Evolutionary conservation across 2,329 filamentous ascomycete species (phyloP), one percentile per base, ranked within the genome.

Genomic region (Cladosporium austrohemisphaericum): DNA sequence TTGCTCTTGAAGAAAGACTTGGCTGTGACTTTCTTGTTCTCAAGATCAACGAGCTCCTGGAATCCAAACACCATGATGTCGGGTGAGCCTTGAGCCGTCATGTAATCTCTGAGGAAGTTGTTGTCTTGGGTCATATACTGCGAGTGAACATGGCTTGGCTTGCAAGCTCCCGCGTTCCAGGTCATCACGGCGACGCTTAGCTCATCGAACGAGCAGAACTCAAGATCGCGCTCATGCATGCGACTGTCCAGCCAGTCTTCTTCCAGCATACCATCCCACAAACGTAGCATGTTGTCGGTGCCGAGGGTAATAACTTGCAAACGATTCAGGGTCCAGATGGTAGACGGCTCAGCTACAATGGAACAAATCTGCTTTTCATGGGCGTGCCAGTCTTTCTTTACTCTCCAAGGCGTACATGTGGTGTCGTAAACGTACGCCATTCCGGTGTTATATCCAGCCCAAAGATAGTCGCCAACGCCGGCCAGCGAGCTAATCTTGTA

Each of bases 21-120:
- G n/a, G 93, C 93, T 18, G 92, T 97, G 43, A 94, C 86, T 58
- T 91, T 94, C 72, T 97, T 97, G 71, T 98, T 88, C 67, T 98
- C 93, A 6, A 98, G 76, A 63, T 98, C 93, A 3, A 98, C 93
- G n/a, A 98, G 77, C 68, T 98, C 93, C 68, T 98, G 93, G 67
- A 98, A 98, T 1, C 91, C 92, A 73, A 98, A 98, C 1, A 97
- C 81, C 2, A 97, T 71, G 41, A 98, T 90, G 59, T 97, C 93
- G 0, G 93, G 89, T 6, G 86, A 83, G 31, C 85, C 79, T 54
- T 86, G 84, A n/a, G 79, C 80, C 55, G 84, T 80, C 20, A 98
- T 75, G 13, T 95, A 77, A 50, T 92, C 82, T 56, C 83, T 82
- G 62, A 97, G 86, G 66, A 97, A 97, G 35, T 77, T 76, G 9